Base-by-base conservation (phyloP, 73 alveolate genomes). In the Tetrahymena thermophila region DNA sequence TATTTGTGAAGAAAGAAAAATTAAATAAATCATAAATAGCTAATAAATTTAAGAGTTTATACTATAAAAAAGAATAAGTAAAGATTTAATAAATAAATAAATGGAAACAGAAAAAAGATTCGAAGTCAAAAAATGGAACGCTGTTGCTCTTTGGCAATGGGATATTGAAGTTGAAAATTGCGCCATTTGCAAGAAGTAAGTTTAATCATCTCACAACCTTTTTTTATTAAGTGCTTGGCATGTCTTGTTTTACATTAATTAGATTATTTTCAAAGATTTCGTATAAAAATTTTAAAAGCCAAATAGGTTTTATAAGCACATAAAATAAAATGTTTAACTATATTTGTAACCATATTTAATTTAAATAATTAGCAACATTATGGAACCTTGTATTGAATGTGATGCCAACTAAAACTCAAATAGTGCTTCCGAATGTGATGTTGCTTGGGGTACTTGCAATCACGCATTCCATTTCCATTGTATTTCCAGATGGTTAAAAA, bases 371-470 rank as follows among this genome's bases (percentile, higher is more conserved):
- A 71, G 89, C 89, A 96, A 96, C 84, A 96, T 96, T 58, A 96
- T 85, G 96, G 98, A 96, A 43, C 97, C 96, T 55, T 97, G 98
- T 96, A 99, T 99, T 37, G 99, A 99, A 96, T 98, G 99, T 94
- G 99, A 99, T 96, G 99, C 99, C 21, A 97, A 98, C 85, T 98
- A 98, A 95, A 98, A 97, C 85, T 97, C 98, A 40, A 71, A 25
- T 17, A 96, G 97, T 85, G 98, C 97, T 85, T 96, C 83, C 31
- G 99, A 99, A 93, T 99, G 99, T 94, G 98, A 98, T 34, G 99
- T 99, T 25, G 99, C 99, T 11, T 99, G 99, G 99, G 99, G 99
- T 35, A 99, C 98, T 44, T 99, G 99, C 96, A 99, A 99, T 97
- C 99, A 99, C 96, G 97, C 97, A 55, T 95, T 98, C 97, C 99